Evolutionary conservation across 805 yeast genomes (phyloP), one percentile per base, ranked within the genome.

Genomic region (Cyberlindnera petersonii): DNA sequence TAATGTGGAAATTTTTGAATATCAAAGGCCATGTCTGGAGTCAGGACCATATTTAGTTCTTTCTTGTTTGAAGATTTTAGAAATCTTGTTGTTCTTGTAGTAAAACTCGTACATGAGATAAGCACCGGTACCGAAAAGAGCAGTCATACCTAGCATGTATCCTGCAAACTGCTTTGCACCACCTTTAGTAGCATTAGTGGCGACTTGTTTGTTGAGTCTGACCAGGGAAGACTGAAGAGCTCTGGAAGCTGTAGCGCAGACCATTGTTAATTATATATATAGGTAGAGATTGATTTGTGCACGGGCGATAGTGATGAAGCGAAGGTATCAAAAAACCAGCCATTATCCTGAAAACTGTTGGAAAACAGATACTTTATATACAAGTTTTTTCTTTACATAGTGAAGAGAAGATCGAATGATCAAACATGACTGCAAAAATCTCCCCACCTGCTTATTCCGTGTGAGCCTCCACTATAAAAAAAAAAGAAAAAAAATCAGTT

Each of bases 41-140:
- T 32, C 17, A n/a, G 43, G 31, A 21, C 48, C 47, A 13, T 28
- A 26, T 33, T 35, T 33, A 5, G 34, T 23, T 46, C 50, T 46
- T 28, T 46, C 50, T 16, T 46, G 26, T 21, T 37, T 40, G 33
- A 55, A 56, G 35, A 55, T 55, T 35, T 47, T 33, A 23, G 49
- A 44, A 21, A 56, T 56, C 37, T 52, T 52, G 45, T 56, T 53
- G 29, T 50, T 28, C 45, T 49, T 41, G 42, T 50, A 55, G 37
- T 55, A 55, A 31, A 50, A 47, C 13, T 42, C 40, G 31, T 49
- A 55, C 44, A 53, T 32, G 9, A 42, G 23, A 13, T 42, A 38
- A 23, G 43, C 33, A 37, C 56, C 52, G 8, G 47, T 21, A 13
- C 49, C 42, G 16, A 49, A 46, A 2, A 53, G 35, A 1, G 38